A percentile compares a stretch with the other conserved stretches of the same genome.
phyloP scores from a whole-genome alignment of 139 green algal genomes.

The Trebouxia sp. region DNA sequence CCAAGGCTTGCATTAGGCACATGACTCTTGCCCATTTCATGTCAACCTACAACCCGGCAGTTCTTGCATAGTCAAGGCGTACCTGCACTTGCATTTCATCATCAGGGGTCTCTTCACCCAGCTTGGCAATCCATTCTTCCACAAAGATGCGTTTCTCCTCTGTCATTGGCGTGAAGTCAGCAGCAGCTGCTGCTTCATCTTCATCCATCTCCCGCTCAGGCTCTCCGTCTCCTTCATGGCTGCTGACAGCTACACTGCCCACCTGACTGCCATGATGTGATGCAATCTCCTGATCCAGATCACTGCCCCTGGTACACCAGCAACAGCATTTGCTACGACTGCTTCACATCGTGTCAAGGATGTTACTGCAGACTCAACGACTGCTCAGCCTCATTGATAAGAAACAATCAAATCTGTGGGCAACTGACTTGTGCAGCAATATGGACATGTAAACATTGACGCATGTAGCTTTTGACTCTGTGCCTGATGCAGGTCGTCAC shows the following conservation, averaged over 20 bases:
- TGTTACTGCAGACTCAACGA: too few species aligned
- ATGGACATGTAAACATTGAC: too few species aligned
- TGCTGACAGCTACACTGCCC: background rate
- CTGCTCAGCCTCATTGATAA: too few species aligned
- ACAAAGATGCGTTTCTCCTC: conserved; percentile 26
- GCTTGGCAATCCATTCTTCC: conserved; percentile 25
- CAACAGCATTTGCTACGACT: background rate
- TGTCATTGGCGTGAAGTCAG: conserved; percentile 27
- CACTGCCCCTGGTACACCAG: background rate
- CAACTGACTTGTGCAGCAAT: too few species aligned
- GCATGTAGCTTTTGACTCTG: too few species aligned
- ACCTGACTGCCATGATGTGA: conserved; percentile 2
- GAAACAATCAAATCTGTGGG: too few species aligned
- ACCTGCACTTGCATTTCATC: background rate
- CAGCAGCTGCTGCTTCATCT: conserved; percentile 14
- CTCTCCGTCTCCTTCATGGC: background rate
- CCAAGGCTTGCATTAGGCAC: too few species aligned
- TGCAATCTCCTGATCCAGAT: background rate
- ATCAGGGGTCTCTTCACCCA: background rate
- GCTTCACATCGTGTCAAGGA: too few species aligned
- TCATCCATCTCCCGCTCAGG: conserved; percentile 21
- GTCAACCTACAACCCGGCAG: too few species aligned
- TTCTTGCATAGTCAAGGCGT: too few species aligned
- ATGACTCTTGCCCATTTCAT: too few species aligned
- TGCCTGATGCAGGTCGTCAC: too few species aligned